A percentile compares a stretch with the other conserved stretches of the same genome.
Evolutionary conservation across 225 moss, liverwort and hornwort species (phyloP).

Genomic region (Physcomitrellopsis africana): DNA sequence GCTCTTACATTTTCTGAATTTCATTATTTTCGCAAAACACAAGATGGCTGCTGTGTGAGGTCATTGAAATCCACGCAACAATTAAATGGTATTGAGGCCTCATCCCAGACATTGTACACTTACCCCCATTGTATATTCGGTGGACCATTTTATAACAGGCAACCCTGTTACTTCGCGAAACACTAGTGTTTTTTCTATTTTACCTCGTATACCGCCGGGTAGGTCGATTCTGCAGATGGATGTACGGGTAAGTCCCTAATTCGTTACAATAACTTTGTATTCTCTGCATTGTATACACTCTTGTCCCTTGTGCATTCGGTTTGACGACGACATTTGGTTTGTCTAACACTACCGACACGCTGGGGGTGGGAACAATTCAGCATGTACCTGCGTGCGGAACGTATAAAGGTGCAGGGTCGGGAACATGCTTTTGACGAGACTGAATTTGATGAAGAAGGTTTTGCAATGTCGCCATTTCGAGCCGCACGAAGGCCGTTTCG

Average conservation of each 20-base stretch:
- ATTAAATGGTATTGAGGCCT: not conserved
- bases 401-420: constrained; percentile 9
- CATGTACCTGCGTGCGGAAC: constrained; percentile 5
- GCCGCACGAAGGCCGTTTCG: constrained; percentile 36
- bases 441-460: constrained; percentile 21
- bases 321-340: not conserved
- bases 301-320: not conserved
- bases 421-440: no score
- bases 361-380: constrained; percentile 11
- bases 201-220: constrained; percentile 27
- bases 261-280: not conserved
- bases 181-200: constrained; percentile 27
- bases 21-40: not conserved
- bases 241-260: constrained; percentile 25
- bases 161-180: constrained; percentile 36
- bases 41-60: not conserved
- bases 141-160: constrained; percentile 24
- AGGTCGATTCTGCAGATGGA: constrained; percentile 24
- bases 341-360: not conserved
- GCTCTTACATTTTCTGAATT: not conserved
- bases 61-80: not conserved
- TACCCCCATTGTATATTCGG: not conserved
- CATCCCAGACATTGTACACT: not conserved
- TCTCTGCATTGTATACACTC: not conserved
- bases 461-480: constrained; percentile 28